phyloP scores from a whole-genome alignment of 1,284 basidiomycete species.

The Irpex lacteus region DNA sequence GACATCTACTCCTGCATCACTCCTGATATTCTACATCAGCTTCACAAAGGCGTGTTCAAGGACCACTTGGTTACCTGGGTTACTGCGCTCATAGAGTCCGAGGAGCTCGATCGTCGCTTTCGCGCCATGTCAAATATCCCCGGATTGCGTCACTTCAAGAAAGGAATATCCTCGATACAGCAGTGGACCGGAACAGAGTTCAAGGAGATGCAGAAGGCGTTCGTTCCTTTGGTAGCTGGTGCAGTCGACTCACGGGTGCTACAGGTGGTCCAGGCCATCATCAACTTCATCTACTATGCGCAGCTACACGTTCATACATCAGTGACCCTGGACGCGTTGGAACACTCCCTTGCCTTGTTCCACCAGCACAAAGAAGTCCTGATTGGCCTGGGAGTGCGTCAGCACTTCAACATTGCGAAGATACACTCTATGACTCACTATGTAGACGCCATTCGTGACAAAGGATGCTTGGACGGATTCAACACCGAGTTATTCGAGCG shows the following conservation, averaged over 20 bases:
- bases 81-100: slow-evolving; percentile 15
- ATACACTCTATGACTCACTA: slow-evolving; percentile 26
- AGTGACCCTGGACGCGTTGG: slow-evolving; percentile 10
- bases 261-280: slow-evolving; percentile 16
- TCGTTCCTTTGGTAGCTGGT: slow-evolving; percentile 23
- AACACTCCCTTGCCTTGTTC: slow-evolving; percentile 18
- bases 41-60: slow-evolving; percentile 29
- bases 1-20: slow-evolving; percentile 22
- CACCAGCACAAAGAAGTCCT: slow-evolving; percentile 28
- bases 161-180: slow-evolving; percentile 23
- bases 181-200: slow-evolving; percentile 27
- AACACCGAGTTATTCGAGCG: slow-evolving; percentile 28
- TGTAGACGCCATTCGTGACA: slow-evolving; percentile 14
- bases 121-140: slow-evolving; percentile 14
- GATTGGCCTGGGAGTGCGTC: slow-evolving; percentile 14
- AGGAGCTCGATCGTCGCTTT: slow-evolving; percentile 24
- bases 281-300: slow-evolving; percentile 29
- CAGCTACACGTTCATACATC: slow-evolving; percentile 19
- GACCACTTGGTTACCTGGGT: slow-evolving; percentile 29
- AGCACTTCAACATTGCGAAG: slow-evolving; percentile 31
- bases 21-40: slow-evolving; percentile 28
- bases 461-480: slow-evolving; percentile 21
- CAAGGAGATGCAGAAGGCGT: slow-evolving; percentile 23
- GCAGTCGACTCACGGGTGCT: slow-evolving; percentile 3
- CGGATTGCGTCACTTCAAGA: slow-evolving; percentile 24